phyloP scores from a whole-genome alignment of 441 rosid species.

The Adansonia gregorii region DNA sequence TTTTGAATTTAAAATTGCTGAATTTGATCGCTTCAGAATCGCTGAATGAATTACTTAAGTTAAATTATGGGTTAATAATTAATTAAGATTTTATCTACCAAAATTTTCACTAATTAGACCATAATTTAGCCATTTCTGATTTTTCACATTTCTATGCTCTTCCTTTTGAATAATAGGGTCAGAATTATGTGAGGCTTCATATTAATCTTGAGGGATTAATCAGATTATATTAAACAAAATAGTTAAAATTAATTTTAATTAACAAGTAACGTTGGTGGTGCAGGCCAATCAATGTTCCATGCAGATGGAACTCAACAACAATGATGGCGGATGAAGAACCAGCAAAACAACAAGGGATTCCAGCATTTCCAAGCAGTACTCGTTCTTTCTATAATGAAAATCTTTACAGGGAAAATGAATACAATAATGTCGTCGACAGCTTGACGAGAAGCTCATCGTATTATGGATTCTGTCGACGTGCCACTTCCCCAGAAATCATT shows the following conservation, averaged over 20 bases:
- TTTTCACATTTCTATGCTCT: not conserved
- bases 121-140: not conserved
- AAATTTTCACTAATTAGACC: not conserved
- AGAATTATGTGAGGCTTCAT: too few relatives aligned
- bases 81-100: not conserved
- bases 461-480: constrained; percentile 46
- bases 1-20: too few relatives aligned
- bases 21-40: too few relatives aligned
- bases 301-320: constrained; percentile 64
- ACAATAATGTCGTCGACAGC: constrained; percentile 28
- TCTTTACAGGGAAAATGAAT: constrained; percentile 43
- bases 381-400: constrained; percentile 35
- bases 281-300: constrained; percentile 81
- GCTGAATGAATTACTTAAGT: too few relatives aligned
- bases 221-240: not conserved
- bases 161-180: too few relatives aligned
- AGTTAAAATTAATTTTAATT: not conserved
- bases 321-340: constrained; percentile 39
- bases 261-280: not conserved
- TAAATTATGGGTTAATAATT: not conserved
- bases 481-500: constrained; percentile 74
- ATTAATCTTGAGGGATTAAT: too few relatives aligned
- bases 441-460: constrained; percentile 46
- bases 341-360: constrained; percentile 40
- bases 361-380: constrained; percentile 41